A percentile compares a stretch with the other conserved stretches of the same genome.
Evolutionary conservation across 108 stramenopile genomes (phyloP).

Genomic region (Nitzschia palea): DNA sequence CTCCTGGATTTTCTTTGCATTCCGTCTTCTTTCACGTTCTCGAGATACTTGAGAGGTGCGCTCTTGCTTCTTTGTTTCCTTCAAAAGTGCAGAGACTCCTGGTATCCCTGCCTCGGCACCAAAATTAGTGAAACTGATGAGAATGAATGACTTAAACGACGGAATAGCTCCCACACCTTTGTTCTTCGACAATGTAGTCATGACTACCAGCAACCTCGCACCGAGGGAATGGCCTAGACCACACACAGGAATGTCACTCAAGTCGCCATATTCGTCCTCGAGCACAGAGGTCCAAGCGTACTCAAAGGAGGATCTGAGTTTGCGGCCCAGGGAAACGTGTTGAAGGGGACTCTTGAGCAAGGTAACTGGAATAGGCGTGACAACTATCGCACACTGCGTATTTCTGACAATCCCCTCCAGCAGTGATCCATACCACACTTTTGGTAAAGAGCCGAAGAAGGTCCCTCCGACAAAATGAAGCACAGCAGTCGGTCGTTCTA

Average conservation of each 20-base stretch:
- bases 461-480: slow-evolving; percentile 87
- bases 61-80: slow-evolving; percentile 32
- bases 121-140: slow-evolving; percentile 65
- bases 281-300: slow-evolving; percentile 64
- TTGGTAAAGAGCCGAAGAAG: slow-evolving; percentile 73
- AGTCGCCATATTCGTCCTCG: slow-evolving; percentile 74
- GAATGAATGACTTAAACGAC: slow-evolving; percentile 41
- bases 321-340: slow-evolving; percentile 54
- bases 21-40: background rate
- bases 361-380: slow-evolving; percentile 72
- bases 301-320: slow-evolving; percentile 54
- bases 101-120: slow-evolving; percentile 55
- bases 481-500: slow-evolving; percentile 53
- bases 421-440: slow-evolving; percentile 62
- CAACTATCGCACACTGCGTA: slow-evolving; percentile 65
- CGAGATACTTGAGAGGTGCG: background rate
- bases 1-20: background rate
- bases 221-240: slow-evolving; percentile 83
- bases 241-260: slow-evolving; percentile 53
- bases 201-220: slow-evolving; percentile 64
- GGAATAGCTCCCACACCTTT: slow-evolving; percentile 15
- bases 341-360: slow-evolving; percentile 64
- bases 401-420: slow-evolving; percentile 60
- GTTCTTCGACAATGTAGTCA: slow-evolving; percentile 38
- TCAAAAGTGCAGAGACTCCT: slow-evolving; percentile 35